Base-by-base conservation (phyloP, 208 protist species). In the Leishmania arabica region DNA sequence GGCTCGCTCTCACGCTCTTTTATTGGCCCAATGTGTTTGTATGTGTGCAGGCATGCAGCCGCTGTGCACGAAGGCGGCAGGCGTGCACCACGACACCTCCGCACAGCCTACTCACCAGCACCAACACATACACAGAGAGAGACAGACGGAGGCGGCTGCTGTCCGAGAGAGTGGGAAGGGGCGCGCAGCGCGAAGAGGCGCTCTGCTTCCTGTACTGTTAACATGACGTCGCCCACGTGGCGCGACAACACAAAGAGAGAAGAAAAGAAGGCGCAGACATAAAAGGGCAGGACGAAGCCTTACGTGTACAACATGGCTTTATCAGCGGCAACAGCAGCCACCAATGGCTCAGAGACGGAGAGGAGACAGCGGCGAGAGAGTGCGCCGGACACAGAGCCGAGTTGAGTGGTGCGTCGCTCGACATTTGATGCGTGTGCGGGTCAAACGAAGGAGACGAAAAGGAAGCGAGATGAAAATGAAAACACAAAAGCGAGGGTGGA, bases 251-350 rank as follows among this genome's bases (percentile, higher is more conserved):
- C 9, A 21, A 34, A 51, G 51, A 45, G 1, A 69, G 37, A 78
- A 78, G 65, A 64, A 51, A 70, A 78, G 65, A 49, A 60, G 15
- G 56, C 21, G n/a, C 56, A 62, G 56, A 53, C 54, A 69, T 5
- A 40, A 37, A 79, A 54, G 60, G 34, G 58, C 73, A 21, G 51
- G 27, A 15, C 65, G 64, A 81, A 65, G 45, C 45, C 56, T 45
- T 53, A 81, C n/a, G 21, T 66, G 56, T 40, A 82, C 51, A 72
- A 75, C n/a, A 81, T n/a, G 21, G 53, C 53, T 72, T 65, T 13
- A 75, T 66, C 31, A 70, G 34, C 19, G 42, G n/a, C 49, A 31
- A 8, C 47, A 51, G 54, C 51, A 45, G 19, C 47, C 9, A 68
- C 15, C 3, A 27, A 17, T 3, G 74, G 27, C 17, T 78, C 34